phyloP scores from a whole-genome alignment of 192 early-diverging fungal genomes.

The Bifiguratus adelaidae region DNA sequence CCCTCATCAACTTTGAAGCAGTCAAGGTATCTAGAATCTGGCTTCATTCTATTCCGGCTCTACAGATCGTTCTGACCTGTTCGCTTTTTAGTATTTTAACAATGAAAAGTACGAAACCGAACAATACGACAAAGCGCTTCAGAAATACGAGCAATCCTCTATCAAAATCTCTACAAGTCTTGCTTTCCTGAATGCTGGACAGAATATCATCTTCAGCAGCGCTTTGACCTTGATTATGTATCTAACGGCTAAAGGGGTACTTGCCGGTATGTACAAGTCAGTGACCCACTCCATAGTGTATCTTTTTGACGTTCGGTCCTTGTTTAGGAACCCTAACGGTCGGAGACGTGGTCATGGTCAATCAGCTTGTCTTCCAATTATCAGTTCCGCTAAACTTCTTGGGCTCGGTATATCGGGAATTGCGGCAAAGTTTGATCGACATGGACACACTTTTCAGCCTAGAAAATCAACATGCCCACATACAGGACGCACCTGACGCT shows the following conservation, averaged over 20 bases:
- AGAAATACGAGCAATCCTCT: constrained; percentile 91
- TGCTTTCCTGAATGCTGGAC: constrained; percentile 89
- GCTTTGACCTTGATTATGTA: constrained; percentile 94
- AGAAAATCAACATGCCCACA: constrained; percentile 34
- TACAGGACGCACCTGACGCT: constrained; percentile 46
- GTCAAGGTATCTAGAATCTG: constrained; percentile 57
- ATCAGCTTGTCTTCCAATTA: constrained; percentile 96
- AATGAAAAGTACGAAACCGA: constrained; percentile 88
- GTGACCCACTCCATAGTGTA: constrained; percentile 58
- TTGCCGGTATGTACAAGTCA: constrained; percentile 39
- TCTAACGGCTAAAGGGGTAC: constrained; percentile 84
- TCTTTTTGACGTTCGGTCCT: constrained; percentile 7
- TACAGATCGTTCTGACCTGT: background rate
- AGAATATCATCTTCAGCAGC: constrained; percentile 89
- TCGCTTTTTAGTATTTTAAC: constrained; percentile 54
- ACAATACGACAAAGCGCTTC: constrained; percentile 79
- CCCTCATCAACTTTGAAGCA: constrained; percentile 94
- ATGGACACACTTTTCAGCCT: constrained; percentile 97
- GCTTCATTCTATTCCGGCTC: background rate
- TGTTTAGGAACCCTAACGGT: constrained; percentile 70
- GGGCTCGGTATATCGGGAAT: constrained; percentile 95
- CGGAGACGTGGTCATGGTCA: constrained; percentile 98
- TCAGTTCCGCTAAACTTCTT: constrained; percentile 96
- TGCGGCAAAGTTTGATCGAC: constrained; percentile 88
- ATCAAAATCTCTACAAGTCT: constrained; percentile 83